Conservation (phyloP, 2,329 filamentous ascomycete genomes). For the Paraphoma sp. region DNA sequence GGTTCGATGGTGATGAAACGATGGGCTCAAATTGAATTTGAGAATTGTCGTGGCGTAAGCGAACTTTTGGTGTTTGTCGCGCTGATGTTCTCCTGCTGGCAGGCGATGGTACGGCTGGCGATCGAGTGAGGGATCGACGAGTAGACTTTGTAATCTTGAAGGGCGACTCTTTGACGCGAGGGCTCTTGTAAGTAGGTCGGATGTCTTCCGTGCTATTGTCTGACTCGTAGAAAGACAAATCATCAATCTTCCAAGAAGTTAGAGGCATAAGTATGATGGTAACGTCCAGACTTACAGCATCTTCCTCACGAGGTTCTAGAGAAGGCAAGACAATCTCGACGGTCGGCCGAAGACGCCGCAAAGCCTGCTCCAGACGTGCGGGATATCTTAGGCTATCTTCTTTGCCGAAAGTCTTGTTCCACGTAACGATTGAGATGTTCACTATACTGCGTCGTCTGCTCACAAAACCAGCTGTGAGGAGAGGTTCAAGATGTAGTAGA, state of each 20-base stretch:
- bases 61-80: conserved; percentile 54
- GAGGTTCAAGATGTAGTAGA: conserved; percentile 60
- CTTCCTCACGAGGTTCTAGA: conserved; percentile 49
- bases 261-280: conserved; percentile 52
- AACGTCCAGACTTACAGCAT: conserved; percentile 46
- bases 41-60: conserved; percentile 78
- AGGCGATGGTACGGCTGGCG: conserved; percentile 30
- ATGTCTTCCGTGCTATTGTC: conserved; percentile 26
- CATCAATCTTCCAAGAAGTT: conserved; percentile 20
- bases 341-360: conserved; percentile 66
- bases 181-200: conserved; percentile 22
- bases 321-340: conserved; percentile 59
- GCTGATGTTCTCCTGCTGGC: conserved; percentile 28
- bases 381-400: conserved; percentile 70
- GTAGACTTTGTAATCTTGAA: conserved; percentile 32
- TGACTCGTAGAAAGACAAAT: conserved; percentile 49
- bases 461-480: conserved; percentile 61
- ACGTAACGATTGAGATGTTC: conserved; percentile 63
- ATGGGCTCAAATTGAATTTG: conserved; percentile 80
- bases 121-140: conserved; percentile 31
- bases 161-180: conserved; percentile 34
- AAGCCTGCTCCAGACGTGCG: conserved; percentile 64
- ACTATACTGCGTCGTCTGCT: conserved; percentile 60
- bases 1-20: conserved; percentile 62
- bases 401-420: conserved; percentile 74